These are phyloP conservation scores for Coemansia sp. DNA, from an alignment of 192 early-diverging fungal genomes.

Conservation along the genomic window DNA sequence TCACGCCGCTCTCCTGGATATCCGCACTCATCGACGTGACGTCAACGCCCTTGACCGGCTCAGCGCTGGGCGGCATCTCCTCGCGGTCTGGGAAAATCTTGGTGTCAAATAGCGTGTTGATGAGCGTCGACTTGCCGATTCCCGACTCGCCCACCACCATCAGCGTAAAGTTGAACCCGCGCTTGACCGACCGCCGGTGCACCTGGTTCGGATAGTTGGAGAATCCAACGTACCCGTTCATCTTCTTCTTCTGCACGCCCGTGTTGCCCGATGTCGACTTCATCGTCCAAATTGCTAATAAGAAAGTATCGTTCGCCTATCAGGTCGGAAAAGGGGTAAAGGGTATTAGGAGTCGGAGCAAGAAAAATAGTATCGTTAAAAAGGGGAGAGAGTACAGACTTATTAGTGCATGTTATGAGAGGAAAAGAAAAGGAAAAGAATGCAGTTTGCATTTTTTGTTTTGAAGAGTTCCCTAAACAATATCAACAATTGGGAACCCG, in stretches of 20 bases:
- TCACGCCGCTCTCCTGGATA: conserved; percentile 96
- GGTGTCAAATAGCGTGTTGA: conserved; percentile 96
- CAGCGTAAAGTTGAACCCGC: conserved; percentile 91
- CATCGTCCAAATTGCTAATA: conserved; percentile 13
- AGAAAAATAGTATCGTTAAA: conserved; percentile 5
- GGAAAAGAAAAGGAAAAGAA: conserved; percentile 10
- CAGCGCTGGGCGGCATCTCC: conserved; percentile 63
- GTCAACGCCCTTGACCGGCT: conserved; percentile 70
- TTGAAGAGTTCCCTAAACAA: conserved; percentile 5
- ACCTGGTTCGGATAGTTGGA: conserved; percentile 94
- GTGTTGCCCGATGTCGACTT: conserved; percentile 49
- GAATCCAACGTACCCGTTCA: conserved; percentile 91
- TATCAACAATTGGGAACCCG: conserved; percentile 9
- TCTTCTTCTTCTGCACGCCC: conserved; percentile 57
- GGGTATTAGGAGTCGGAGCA: not conserved
- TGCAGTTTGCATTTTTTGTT: not conserved
- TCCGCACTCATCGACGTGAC: conserved; percentile 82
- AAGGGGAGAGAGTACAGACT: conserved; percentile 4
- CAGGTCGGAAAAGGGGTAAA: not conserved
- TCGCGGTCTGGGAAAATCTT: conserved; percentile 84
- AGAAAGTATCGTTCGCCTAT: not conserved
- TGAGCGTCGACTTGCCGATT: conserved; percentile 94
- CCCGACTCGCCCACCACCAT: conserved; percentile 98
- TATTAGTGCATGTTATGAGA: not conserved
- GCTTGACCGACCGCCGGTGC: conserved; percentile 89